phyloP scores from a whole-genome alignment of 306 rosid genomes.

The Alnus rubra region DNA sequence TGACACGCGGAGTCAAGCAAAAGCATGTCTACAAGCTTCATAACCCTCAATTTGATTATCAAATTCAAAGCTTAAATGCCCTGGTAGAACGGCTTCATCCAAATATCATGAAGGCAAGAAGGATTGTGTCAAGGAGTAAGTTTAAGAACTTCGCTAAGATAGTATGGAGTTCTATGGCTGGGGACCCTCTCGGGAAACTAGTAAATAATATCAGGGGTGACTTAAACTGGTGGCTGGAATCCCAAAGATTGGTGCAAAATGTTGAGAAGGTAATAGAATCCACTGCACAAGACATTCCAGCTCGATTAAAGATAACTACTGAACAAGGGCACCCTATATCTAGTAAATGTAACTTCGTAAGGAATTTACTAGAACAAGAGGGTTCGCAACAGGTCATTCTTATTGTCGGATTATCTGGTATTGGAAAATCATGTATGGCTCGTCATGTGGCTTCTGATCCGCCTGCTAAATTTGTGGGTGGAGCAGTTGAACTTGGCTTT shows the following conservation, averaged over 20 bases:
- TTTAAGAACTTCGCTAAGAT: slow-evolving; percentile 26
- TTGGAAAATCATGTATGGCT: slow-evolving; percentile 35
- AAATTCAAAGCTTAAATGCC: slow-evolving; percentile 31
- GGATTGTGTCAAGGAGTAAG: slow-evolving; percentile 20
- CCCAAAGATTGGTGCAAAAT: slow-evolving; percentile 19
- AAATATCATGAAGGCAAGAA: slow-evolving; percentile 29
- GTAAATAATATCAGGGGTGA: slow-evolving; percentile 24
- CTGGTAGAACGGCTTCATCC: slow-evolving; percentile 31
- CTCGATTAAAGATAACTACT: slow-evolving; percentile 25
- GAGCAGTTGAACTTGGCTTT: slow-evolving; percentile 37
- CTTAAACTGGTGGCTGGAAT: slow-evolving; percentile 38
- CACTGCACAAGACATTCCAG: slow-evolving; percentile 15
- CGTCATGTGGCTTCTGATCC: slow-evolving; percentile 35
- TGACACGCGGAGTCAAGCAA: slow-evolving; percentile 28
- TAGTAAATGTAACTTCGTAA: slow-evolving; percentile 22
- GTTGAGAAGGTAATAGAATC: slow-evolving; percentile 32
- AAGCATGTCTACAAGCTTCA: slow-evolving; percentile 30
- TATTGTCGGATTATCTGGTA: slow-evolving; percentile 34
- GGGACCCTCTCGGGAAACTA: slow-evolving; percentile 35
- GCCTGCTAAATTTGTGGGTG: slow-evolving; percentile 28
- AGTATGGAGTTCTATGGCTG: slow-evolving; percentile 31
- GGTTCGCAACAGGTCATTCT: slow-evolving; percentile 19
- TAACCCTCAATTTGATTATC: slow-evolving; percentile 19
- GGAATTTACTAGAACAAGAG: slow-evolving; percentile 31
- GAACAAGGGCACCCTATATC: slow-evolving; percentile 36